Evolutionary conservation across 345 rosid genomes (phyloP).

Genomic region (Rhizophora mangle): DNA sequence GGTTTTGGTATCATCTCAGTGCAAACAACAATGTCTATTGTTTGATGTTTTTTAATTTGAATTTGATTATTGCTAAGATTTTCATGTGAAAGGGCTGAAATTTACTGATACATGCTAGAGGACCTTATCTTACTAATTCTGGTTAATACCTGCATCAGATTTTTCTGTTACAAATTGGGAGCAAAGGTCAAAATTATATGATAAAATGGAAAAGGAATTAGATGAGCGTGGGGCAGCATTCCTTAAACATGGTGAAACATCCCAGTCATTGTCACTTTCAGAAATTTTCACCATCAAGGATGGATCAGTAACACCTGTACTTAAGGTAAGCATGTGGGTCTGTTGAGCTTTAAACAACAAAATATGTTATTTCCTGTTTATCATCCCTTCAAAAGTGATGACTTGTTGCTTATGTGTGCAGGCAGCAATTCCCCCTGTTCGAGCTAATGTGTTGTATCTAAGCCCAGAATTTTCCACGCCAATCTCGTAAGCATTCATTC

Average conservation of each 20-base stretch:
- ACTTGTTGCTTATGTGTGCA: conserved; percentile 23
- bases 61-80: neutral
- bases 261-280: conserved; percentile 78
- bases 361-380: neutral
- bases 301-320: conserved; percentile 64
- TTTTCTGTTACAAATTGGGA: conserved; percentile 37
- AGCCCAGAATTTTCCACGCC: conserved; percentile 61
- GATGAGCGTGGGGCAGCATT: conserved; percentile 66
- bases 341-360: neutral
- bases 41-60: too few relatives aligned
- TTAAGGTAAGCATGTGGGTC: conserved; percentile 46
- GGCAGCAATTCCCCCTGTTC: conserved; percentile 87
- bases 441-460: conserved; percentile 80
- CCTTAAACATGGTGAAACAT: conserved; percentile 82
- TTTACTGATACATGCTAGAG: conserved; percentile 25
- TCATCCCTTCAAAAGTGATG: neutral
- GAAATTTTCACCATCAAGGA: conserved; percentile 66
- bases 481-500: conserved; percentile 61
- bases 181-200: conserved; percentile 57
- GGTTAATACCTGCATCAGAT: conserved; percentile 32
- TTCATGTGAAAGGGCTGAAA: neutral
- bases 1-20: too few relatives aligned
- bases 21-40: too few relatives aligned
- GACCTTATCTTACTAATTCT: neutral
- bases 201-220: conserved; percentile 75